These are phyloP conservation scores for Phylloporus sp. DNA, from an alignment of 768 basidiomycete species.

Conservation along the genomic window DNA sequence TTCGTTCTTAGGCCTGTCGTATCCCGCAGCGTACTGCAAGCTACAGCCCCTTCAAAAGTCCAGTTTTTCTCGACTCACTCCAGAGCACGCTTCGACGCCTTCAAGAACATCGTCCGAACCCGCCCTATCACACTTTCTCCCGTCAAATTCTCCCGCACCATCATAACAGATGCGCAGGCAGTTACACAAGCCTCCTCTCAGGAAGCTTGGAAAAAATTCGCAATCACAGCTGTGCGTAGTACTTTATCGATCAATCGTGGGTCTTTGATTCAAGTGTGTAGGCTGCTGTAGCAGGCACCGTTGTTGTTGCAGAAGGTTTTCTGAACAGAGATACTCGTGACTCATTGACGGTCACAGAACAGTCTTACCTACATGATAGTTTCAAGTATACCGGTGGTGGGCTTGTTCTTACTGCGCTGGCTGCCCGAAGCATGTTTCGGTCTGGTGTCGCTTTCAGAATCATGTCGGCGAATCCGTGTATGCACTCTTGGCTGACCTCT, in stretches of 20 bases:
- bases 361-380: constrained; percentile 65
- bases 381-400: constrained; percentile 86
- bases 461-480: constrained; percentile 83
- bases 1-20: constrained; percentile 14
- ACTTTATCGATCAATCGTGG: neutral
- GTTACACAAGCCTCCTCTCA: constrained; percentile 36
- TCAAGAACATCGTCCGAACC: constrained; percentile 30
- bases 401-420: constrained; percentile 68
- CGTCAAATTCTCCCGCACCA: constrained; percentile 38
- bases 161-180: constrained; percentile 44
- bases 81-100: constrained; percentile 1
- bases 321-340: constrained; percentile 81
- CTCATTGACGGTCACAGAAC: constrained; percentile 56
- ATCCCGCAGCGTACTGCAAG: constrained; percentile 10
- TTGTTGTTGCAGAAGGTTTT: constrained; percentile 57
- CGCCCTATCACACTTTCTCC: constrained; percentile 22
- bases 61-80: constrained; percentile 25
- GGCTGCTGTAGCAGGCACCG: constrained; percentile 70
- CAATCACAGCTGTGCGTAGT: constrained; percentile 48
- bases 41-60: constrained; percentile 14
- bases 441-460: constrained; percentile 65
- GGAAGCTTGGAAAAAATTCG: constrained; percentile 48
- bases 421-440: constrained; percentile 75
- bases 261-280: constrained; percentile 24
- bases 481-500: constrained; percentile 17